These are phyloP conservation scores for Penicillium oxalicum DNA, from an alignment of 2,329 filamentous ascomycete genomes.

Conservation along the genomic window DNA sequence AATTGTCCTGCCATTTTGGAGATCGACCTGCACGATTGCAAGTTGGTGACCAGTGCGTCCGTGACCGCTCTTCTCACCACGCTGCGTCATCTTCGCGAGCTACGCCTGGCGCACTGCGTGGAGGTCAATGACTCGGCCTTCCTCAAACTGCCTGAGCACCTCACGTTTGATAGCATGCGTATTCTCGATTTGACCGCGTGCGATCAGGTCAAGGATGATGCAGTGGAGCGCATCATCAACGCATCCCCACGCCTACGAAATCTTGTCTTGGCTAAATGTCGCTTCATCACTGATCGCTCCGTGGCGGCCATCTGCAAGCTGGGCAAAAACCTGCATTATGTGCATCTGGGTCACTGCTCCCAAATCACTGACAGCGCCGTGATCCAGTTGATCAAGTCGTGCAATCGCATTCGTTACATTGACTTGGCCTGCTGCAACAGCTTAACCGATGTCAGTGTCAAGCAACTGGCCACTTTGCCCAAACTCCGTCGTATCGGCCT, in stretches of 20 bases:
- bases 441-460: slow-evolving; percentile 81
- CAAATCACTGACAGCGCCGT: slow-evolving; percentile 88
- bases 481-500: slow-evolving; percentile 92
- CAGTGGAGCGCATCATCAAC: slow-evolving; percentile 80
- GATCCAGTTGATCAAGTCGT: slow-evolving; percentile 71
- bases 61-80: slow-evolving; percentile 74
- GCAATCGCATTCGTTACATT: slow-evolving; percentile 94
- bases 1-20: slow-evolving; percentile 91
- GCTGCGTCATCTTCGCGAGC: slow-evolving; percentile 77
- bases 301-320: slow-evolving; percentile 82
- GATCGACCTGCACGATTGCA: slow-evolving; percentile 87
- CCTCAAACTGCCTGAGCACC: slow-evolving; percentile 62
- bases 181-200: slow-evolving; percentile 94
- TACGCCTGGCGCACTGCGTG: slow-evolving; percentile 79
- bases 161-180: slow-evolving; percentile 76
- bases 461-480: slow-evolving; percentile 74
- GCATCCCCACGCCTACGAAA: slow-evolving; percentile 85
- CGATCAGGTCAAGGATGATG: slow-evolving; percentile 72
- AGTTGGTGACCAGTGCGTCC: slow-evolving; percentile 71
- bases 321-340: slow-evolving; percentile 93
- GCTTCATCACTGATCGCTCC: slow-evolving; percentile 81
- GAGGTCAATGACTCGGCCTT: slow-evolving; percentile 86
- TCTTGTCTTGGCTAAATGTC: slow-evolving; percentile 88
- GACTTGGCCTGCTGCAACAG: slow-evolving; percentile 91
- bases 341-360: slow-evolving; percentile 89